These are phyloP conservation scores for Millerozyma miso DNA, from an alignment of 805 yeast genomes.

Conservation along the genomic window DNA sequence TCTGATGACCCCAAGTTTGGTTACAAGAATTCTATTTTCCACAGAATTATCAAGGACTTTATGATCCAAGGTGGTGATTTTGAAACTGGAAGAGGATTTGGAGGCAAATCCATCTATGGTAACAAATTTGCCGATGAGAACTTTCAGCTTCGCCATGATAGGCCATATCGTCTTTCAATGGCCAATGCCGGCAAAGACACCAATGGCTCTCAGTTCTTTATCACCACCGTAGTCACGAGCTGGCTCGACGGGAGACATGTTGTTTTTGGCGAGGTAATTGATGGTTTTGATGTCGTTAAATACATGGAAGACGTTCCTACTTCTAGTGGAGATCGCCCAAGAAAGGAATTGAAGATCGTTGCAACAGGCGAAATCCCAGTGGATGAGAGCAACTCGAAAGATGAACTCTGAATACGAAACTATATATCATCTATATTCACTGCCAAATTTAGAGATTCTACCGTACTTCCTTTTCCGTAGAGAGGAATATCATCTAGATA, in stretches of 20 bases:
- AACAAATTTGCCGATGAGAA: conserved; percentile 73
- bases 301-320: conserved; percentile 74
- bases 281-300: conserved; percentile 78
- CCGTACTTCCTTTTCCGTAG: conserved; percentile 36
- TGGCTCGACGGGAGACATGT: conserved; percentile 96
- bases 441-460: conserved; percentile 31
- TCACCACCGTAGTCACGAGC: conserved; percentile 83
- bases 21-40: conserved; percentile 63
- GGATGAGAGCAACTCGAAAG: conserved; percentile 19
- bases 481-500: conserved; percentile 37
- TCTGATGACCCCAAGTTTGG: conserved; percentile 58
- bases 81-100: conserved; percentile 65
- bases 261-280: conserved; percentile 91
- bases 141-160: conserved; percentile 62
- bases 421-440: conserved; percentile 15
- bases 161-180: conserved; percentile 69
- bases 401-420: conserved; percentile 21
- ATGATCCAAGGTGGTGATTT: conserved; percentile 91
- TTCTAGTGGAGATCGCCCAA: conserved; percentile 62
- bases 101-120: conserved; percentile 83
- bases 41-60: conserved; percentile 66
- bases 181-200: conserved; percentile 75
- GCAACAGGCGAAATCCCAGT: conserved; percentile 65
- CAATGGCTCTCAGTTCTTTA: conserved; percentile 93
- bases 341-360: conserved; percentile 56